phyloP scores from a whole-genome alignment of 108 stramenopile genomes.

The Fragilariopsis cylindrus region DNA sequence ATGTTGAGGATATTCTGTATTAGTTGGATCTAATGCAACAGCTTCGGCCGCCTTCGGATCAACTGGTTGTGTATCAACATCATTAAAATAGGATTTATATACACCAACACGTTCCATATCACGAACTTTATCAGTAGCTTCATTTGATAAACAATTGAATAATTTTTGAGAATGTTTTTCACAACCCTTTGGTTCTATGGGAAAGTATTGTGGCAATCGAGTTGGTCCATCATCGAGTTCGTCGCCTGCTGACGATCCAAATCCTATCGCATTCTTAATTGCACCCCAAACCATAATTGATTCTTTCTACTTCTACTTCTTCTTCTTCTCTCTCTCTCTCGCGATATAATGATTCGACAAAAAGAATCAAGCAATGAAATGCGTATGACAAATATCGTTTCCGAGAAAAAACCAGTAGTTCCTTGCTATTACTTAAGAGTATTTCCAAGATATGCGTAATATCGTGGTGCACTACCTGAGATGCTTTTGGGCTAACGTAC shows the following conservation, averaged over 20 bases:
- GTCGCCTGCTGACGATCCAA: conserved; percentile 40
- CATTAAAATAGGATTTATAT: conserved; percentile 72
- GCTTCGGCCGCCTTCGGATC: conserved; percentile 42
- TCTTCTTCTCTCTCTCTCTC: no score
- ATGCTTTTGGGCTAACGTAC: no score
- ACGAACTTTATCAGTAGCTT: conserved; percentile 79
- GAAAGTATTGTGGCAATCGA: conserved; percentile 78
- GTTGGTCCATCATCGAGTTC: conserved; percentile 63
- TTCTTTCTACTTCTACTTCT: no score
- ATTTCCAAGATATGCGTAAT: no score
- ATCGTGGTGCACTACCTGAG: no score
- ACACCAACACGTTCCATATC: conserved; percentile 86
- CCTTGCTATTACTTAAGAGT: no score
- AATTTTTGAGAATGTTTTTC: conserved; percentile 77
- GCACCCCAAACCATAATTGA: conserved; percentile 35
- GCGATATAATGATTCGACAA: no score
- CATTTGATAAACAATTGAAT: conserved; percentile 72
- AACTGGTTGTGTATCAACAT: conserved; percentile 42
- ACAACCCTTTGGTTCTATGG: conserved; percentile 82
- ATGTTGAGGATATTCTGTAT: conserved; percentile 53
- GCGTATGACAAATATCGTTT: no score
- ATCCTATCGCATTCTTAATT: conserved; percentile 43
- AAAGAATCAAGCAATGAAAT: no score
- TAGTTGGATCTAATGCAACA: conserved; percentile 41
- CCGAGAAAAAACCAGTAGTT: no score